phyloP scores from a whole-genome alignment of 164 flowering plant genomes.

The Magnolia changhungtana region DNA sequence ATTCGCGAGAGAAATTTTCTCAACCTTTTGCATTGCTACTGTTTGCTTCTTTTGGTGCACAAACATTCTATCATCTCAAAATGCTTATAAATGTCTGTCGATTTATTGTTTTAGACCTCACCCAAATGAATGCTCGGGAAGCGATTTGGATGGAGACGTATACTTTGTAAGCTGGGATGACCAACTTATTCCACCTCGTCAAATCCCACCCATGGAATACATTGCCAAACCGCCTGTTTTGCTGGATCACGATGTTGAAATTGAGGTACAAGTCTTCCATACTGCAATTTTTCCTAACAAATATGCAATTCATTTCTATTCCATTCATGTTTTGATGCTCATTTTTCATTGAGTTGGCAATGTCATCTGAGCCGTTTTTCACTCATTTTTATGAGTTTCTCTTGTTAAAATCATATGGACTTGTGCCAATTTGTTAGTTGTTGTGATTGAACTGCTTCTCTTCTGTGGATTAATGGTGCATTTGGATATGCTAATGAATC shows the following conservation, averaged over 20 bases:
- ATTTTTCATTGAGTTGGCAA: no score
- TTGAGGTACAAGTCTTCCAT: constrained; percentile 20
- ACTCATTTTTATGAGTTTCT: no score
- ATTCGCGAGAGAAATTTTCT: no score
- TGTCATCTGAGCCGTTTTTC: no score
- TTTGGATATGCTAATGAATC: no score
- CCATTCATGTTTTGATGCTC: neutral
- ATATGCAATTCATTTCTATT: neutral
- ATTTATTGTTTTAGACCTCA: constrained; percentile 57
- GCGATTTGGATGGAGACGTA: constrained; percentile 91
- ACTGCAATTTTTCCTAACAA: neutral
- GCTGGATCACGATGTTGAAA: constrained; percentile 66
- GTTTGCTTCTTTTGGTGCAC: neutral
- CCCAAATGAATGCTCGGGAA: constrained; percentile 95
- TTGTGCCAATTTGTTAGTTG: no score
- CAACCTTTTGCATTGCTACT: neutral
- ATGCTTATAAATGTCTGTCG: neutral
- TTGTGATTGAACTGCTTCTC: no score
- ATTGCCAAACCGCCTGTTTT: constrained; percentile 32
- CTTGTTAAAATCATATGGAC: no score
- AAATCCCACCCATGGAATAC: constrained; percentile 68
- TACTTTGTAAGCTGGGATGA: constrained; percentile 88
- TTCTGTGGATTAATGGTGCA: no score
- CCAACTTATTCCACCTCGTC: constrained; percentile 62
- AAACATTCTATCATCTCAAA: neutral